Evolutionary conservation across 2,329 filamentous ascomycete species (phyloP).

Genomic region (Ophiostoma quercus): DNA sequence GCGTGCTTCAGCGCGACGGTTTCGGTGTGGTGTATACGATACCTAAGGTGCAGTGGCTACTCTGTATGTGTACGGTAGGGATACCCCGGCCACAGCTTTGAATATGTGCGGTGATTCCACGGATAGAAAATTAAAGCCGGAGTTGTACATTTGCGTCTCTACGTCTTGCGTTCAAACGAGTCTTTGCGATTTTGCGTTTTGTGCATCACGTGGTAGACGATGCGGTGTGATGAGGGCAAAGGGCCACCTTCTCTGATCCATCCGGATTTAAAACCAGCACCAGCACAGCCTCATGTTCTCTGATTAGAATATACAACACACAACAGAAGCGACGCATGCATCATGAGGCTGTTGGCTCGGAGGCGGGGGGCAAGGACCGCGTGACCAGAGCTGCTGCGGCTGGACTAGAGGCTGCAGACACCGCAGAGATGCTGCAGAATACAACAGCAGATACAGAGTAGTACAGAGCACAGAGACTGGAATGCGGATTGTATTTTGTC

Average conservation of each 20-base stretch:
- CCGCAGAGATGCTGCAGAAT: not conserved
- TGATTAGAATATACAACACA: not conserved
- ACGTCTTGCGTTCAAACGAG: no score
- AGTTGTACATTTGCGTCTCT: not conserved
- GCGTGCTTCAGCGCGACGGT: not conserved
- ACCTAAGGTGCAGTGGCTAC: not conserved
- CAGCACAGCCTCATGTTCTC: not conserved
- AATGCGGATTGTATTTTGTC: not conserved
- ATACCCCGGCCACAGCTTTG: not conserved
- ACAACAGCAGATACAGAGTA: not conserved
- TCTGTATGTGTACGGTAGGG: not conserved
- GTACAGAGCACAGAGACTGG: not conserved
- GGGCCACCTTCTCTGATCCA: no score
- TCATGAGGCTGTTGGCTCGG: not conserved
- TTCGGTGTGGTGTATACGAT: not conserved
- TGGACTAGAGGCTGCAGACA: not conserved
- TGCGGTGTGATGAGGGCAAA: not conserved
- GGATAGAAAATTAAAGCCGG: not conserved
- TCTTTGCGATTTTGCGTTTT: no score
- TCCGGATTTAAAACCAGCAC: no score
- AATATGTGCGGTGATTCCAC: not conserved
- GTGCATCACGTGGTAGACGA: not conserved
- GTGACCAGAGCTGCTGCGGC: constrained; percentile 1
- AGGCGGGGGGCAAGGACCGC: not conserved
- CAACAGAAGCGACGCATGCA: not conserved